Evolutionary conservation across 1,284 basidiomycete genomes (phyloP), one percentile per base, ranked within the genome.

Genomic region (Pseudozyma tsukubaensis): DNA sequence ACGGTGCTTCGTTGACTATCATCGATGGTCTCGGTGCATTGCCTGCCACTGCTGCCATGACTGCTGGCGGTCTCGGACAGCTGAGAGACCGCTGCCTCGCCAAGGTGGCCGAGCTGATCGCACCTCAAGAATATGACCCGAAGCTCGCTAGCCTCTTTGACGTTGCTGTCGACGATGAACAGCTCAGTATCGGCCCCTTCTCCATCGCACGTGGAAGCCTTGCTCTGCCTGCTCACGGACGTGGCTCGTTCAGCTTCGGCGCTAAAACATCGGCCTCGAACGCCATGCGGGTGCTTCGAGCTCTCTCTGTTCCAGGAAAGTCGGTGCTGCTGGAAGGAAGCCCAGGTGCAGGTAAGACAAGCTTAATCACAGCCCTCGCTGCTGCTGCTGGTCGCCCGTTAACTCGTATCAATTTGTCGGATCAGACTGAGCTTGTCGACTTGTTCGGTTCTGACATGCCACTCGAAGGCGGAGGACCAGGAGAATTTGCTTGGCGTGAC

Each of bases 271-370:
- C 95, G 9, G 89, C 89, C 24, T 89, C 91, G 65, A 99, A 99
- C 85, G 92, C 92, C 14, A 89, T 94, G 88, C 91, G 96, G 36
- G 90, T 99, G 4, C 86, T 95, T 18, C 89, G 97, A 60, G 97
- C 94, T 7, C 92, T 92, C 69, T 94, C 97, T 83, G 88, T 99
- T 0, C 85, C 87, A 8, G 54, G 59, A 14, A 99, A 98, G 85
- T 94, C 97, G 0, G 92, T 99, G 56, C 88, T 99, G 34, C 88
- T 99, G 3, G 97, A 99, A 85, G 97, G 97, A 2, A 97, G 94
- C 84, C 97, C 97, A 5, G 97, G 97, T 3, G 97, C 99, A n/a
- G 97, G 97, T 6, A 99, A 99, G 87, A 99, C 97, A 0, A 97
- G 93, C 83, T 88, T 99, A 5, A 88, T 99, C 59, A 89, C 91